These are phyloP conservation scores for Mycena galericulata DNA, from an alignment of 768 basidiomycete genomes.

Conservation along the genomic window DNA sequence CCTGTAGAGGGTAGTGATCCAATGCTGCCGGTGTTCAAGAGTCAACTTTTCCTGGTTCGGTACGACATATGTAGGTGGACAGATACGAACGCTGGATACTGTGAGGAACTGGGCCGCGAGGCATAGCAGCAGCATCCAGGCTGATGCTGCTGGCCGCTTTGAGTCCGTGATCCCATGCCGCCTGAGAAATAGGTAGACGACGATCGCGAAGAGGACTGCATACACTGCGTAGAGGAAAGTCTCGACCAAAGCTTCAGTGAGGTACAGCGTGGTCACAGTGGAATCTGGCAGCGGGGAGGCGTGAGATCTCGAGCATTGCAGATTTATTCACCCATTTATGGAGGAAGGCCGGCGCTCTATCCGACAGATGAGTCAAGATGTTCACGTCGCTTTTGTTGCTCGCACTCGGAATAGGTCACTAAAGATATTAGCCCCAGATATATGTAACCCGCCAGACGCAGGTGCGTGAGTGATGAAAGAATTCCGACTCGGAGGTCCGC, in stretches of 20 bases:
- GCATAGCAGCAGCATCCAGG: not conserved
- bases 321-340: too few relatives aligned
- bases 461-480: too few relatives aligned
- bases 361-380: too few relatives aligned
- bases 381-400: too few relatives aligned
- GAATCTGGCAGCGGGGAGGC: too few relatives aligned
- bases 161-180: not conserved
- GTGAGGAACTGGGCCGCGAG: slow-evolving; percentile 9
- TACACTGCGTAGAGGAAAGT: slow-evolving; percentile 10
- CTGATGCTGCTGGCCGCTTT: not conserved
- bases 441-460: too few relatives aligned
- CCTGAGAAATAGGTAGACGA: slow-evolving; percentile 18
- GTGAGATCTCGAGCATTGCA: too few relatives aligned
- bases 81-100: not conserved
- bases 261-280: not conserved
- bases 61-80: not conserved
- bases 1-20: not conserved
- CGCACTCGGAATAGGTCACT: too few relatives aligned
- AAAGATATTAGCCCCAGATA: too few relatives aligned
- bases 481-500: too few relatives aligned
- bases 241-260: slow-evolving; percentile 3
- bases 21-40: slow-evolving; percentile 11
- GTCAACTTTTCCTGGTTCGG: not conserved
- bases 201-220: slow-evolving; percentile 6
- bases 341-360: too few relatives aligned